Evolutionary conservation across 2,329 filamentous ascomycete genomes (phyloP).

Genomic region (Colletotrichum endophyticum): DNA sequence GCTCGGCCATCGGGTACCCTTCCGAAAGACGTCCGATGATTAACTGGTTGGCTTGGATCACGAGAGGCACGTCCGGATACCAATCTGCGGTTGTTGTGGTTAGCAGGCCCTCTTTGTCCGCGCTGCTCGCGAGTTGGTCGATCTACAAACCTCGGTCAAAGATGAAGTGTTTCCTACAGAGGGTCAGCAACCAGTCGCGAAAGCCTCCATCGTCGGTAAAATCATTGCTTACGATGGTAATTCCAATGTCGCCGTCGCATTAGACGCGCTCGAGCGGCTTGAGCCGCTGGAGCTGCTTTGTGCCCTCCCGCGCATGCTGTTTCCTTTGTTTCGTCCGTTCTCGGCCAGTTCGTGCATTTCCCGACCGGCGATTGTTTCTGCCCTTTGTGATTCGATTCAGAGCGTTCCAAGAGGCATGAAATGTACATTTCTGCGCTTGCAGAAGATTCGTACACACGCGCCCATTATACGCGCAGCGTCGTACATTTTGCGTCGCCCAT

Average conservation of each 20-base stretch:
- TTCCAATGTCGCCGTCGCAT: not conserved
- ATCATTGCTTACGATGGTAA: not conserved
- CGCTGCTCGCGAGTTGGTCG: too few relatives aligned
- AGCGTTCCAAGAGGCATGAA: not conserved
- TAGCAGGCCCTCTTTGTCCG: not conserved
- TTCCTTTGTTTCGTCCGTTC: not conserved
- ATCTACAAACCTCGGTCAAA: constrained; percentile 14
- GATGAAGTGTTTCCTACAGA: constrained; percentile 8
- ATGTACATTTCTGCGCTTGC: not conserved
- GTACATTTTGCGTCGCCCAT: not conserved
- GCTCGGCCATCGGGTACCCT: constrained; percentile 5
- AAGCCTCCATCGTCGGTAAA: not conserved
- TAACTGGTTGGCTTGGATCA: constrained; percentile 16
- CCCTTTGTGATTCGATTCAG: not conserved
- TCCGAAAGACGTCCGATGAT: constrained; percentile 15
- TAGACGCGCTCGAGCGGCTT: constrained; percentile 1
- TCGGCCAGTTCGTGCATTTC: not conserved
- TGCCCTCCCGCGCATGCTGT: constrained; percentile 10
- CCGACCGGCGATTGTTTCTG: not conserved
- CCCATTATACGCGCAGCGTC: not conserved
- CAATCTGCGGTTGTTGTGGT: not conserved
- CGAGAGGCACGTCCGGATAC: constrained; percentile 16
- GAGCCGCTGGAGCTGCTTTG: constrained; percentile 14
- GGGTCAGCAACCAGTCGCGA: not conserved
- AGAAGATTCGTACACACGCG: not conserved